These are phyloP conservation scores for Aspergillus niger DNA, from an alignment of 2,329 filamentous ascomycete genomes.

Conservation along the genomic window DNA sequence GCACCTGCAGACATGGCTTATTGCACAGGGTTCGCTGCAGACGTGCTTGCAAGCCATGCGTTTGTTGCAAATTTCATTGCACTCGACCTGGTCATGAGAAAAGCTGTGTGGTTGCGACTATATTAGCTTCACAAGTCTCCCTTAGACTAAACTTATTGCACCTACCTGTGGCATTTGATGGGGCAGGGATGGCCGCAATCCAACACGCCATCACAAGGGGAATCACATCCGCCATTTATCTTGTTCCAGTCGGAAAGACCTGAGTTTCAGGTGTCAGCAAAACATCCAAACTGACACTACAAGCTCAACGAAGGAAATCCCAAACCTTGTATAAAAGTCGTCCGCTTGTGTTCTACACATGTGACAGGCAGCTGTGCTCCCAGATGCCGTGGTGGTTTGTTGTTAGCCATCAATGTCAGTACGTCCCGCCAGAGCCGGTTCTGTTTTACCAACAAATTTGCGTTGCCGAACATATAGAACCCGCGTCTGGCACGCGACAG, in stretches of 20 bases:
- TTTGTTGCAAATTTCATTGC: slow-evolving; percentile 36
- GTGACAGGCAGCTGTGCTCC: slow-evolving; percentile 61
- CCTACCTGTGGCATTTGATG: slow-evolving; percentile 56
- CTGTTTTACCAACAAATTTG: slow-evolving; percentile 51
- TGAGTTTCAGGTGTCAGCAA: slow-evolving; percentile 19
- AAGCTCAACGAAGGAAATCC: background rate
- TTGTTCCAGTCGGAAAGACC: slow-evolving; percentile 57
- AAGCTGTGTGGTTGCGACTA: slow-evolving; percentile 30
- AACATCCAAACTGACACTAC: background rate
- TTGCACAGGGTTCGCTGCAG: slow-evolving; percentile 37
- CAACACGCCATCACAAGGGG: slow-evolving; percentile 47
- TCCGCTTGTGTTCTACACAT: slow-evolving; percentile 61
- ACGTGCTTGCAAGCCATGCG: slow-evolving; percentile 42
- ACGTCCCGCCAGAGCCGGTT: slow-evolving; percentile 57
- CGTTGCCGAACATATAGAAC: slow-evolving; percentile 84
- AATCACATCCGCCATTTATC: slow-evolving; percentile 56
- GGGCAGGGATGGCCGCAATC: slow-evolving; percentile 57
- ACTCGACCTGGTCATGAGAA: slow-evolving; percentile 40
- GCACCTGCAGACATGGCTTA: slow-evolving; percentile 34
- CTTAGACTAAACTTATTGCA: background rate
- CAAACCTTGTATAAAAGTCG: slow-evolving; percentile 53
- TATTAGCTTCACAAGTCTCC: background rate
- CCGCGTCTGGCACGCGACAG: slow-evolving; percentile 72
- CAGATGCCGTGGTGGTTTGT: slow-evolving; percentile 33
- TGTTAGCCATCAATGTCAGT: slow-evolving; percentile 43